phyloP scores from a whole-genome alignment of 2,329 filamentous ascomycete species.

The Colletotrichum sp. region DNA sequence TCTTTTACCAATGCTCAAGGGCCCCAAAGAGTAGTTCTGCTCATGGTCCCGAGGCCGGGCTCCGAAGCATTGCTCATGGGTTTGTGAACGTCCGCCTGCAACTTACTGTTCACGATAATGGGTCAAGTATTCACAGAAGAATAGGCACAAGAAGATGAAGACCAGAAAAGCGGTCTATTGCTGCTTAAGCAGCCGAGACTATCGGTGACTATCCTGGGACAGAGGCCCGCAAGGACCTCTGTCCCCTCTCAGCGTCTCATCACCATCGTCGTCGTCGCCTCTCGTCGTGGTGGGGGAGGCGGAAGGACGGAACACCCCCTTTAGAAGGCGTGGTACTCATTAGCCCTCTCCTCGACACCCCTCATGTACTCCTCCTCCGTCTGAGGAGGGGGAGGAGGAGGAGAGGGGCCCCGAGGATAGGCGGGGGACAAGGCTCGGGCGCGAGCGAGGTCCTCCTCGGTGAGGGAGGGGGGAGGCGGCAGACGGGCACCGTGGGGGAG shows the following conservation, averaged over 20 bases:
- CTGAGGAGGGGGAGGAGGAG: conserved; percentile 2
- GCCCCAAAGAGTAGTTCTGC: too few relatives aligned
- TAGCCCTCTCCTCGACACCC: background rate
- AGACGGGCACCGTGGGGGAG: conserved; percentile 1
- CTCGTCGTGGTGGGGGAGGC: background rate
- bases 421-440: background rate
- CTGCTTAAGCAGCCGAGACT: background rate
- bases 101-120: background rate
- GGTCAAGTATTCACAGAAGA: background rate
- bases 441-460: background rate
- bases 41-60: too few relatives aligned
- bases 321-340: background rate
- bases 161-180: background rate
- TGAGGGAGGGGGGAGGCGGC: background rate
- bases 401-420: conserved; percentile 5
- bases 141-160: background rate
- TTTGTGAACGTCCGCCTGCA: background rate
- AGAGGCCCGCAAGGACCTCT: background rate
- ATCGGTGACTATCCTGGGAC: background rate
- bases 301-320: background rate
- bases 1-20: too few relatives aligned
- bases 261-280: background rate
- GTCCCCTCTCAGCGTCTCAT: background rate
- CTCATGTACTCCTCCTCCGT: conserved; percentile 2
- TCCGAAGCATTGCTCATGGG: too few relatives aligned